Percentiles rank a stretch among this genome's conserved stretches.
Evolutionary conservation across 2,329 filamentous ascomycete genomes (phyloP).

Genomic region (Allantophomopsis lycopodina): DNA sequence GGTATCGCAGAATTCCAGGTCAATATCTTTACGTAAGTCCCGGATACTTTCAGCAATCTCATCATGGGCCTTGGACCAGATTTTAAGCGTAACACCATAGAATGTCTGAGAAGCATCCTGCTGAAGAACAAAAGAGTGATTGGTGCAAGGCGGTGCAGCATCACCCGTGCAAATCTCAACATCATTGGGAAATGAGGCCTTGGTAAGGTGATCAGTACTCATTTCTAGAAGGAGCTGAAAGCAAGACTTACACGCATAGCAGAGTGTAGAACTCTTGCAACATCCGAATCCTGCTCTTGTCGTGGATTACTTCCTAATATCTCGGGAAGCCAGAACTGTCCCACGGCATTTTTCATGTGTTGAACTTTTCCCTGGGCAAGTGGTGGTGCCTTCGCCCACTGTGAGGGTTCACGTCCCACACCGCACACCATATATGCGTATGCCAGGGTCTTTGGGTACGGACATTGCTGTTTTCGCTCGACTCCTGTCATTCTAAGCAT

Average conservation of each 20-base stretch:
- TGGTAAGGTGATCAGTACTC: too few relatives aligned
- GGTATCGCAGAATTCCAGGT: slow-evolving; percentile 89
- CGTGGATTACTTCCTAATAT: slow-evolving; percentile 94
- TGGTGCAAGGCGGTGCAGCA: slow-evolving; percentile 92
- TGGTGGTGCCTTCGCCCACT: slow-evolving; percentile 93
- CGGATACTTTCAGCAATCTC: slow-evolving; percentile 97
- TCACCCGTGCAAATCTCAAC: slow-evolving; percentile 97
- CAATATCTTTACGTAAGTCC: slow-evolving; percentile 84
- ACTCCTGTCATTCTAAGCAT: slow-evolving; percentile 74
- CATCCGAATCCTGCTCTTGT: slow-evolving; percentile 94
- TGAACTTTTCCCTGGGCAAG: slow-evolving; percentile 90
- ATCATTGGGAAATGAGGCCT: slow-evolving; percentile 98
- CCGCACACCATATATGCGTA: slow-evolving; percentile 99
- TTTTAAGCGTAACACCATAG: slow-evolving; percentile 94
- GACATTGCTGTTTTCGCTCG: slow-evolving; percentile 72
- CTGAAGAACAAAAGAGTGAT: slow-evolving; percentile 94
- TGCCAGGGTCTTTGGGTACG: slow-evolving; percentile 76
- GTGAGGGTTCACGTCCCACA: slow-evolving; percentile 91
- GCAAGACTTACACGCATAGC: slow-evolving; percentile 74
- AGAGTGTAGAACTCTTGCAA: slow-evolving; percentile 80
- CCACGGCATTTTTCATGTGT: slow-evolving; percentile 97
- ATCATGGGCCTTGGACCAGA: slow-evolving; percentile 96
- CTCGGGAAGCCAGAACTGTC: slow-evolving; percentile 96
- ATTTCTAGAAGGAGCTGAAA: background rate
- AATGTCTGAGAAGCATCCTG: slow-evolving; percentile 97